phyloP scores from a whole-genome alignment of 495 filamentous ascomycete genomes.

The Penicillium malachiteum region DNA sequence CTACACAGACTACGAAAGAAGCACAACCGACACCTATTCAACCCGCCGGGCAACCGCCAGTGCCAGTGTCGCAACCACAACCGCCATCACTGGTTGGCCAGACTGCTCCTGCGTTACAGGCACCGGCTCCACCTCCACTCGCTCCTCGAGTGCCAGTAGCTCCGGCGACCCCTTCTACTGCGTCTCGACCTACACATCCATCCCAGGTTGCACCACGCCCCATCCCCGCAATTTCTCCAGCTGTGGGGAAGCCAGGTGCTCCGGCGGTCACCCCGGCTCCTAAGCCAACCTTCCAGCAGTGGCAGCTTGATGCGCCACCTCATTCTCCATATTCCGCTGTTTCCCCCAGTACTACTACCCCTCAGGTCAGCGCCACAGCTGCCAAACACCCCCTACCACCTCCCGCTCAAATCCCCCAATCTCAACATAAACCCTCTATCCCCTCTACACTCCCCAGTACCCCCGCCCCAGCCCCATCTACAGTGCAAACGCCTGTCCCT shows the following conservation, averaged over 20 bases:
- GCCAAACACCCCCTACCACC: slow-evolving; percentile 22
- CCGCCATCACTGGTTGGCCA: slow-evolving; percentile 25
- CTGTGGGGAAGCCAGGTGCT: slow-evolving; percentile 19
- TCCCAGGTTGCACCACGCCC: slow-evolving; percentile 28
- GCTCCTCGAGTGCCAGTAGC: slow-evolving; percentile 23
- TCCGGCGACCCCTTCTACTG: slow-evolving; percentile 20
- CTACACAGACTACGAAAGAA: slow-evolving; percentile 14
- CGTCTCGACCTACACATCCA: slow-evolving; percentile 21
- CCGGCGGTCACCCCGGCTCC: slow-evolving; percentile 10
- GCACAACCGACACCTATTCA: slow-evolving; percentile 19
- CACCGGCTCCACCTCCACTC: slow-evolving; percentile 32
- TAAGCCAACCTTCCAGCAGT: slow-evolving; percentile 44
- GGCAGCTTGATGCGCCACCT: slow-evolving; percentile 38
- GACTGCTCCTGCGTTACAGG: slow-evolving; percentile 9
- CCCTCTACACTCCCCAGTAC: slow-evolving; percentile 31
- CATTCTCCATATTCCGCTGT: slow-evolving; percentile 38
- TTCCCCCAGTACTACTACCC: slow-evolving; percentile 18
- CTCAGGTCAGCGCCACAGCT: slow-evolving; percentile 12
- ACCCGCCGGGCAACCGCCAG: slow-evolving; percentile 12
- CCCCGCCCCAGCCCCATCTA: slow-evolving; percentile 22
- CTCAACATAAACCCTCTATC: slow-evolving; percentile 6
- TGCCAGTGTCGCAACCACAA: slow-evolving; percentile 13
- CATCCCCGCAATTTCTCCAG: slow-evolving; percentile 11
- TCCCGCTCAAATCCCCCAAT: slow-evolving; percentile 9
- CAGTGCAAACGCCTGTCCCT: slow-evolving; percentile 27